Base-by-base conservation (phyloP, 495 filamentous ascomycete genomes). In the Astrocystis sublimbata region DNA sequence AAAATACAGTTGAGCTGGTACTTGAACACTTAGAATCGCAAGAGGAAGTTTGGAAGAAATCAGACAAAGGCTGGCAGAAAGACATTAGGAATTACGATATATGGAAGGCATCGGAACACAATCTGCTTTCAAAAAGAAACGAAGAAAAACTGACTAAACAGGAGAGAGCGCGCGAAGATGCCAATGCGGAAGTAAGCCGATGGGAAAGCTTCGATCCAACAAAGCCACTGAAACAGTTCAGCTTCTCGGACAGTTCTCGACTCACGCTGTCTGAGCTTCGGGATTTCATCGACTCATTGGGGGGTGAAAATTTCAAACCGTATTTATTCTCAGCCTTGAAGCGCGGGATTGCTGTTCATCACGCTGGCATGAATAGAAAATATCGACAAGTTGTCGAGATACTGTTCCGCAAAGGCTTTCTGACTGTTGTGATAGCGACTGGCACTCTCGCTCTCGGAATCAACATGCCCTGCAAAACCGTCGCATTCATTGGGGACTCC, bases 391-490 rank as follows among this genome's bases (percentile, higher is more conserved):
- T 82, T 59, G 86, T 88, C 13, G 88, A 90, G 67, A 86, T 89
- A 66, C 75, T 92, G 0, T 93, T 92, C 72, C 82, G 90, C 12
- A 89, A 85, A 67, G 88, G 90, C 0, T 92, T 78, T 62, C 75
- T 92, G 9, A 78, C 85, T 4, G 86, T 90, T n/a, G 84, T 92
- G 9, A 82, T 92, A 45, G 89, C 90, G 0, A 93, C 89, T 10
- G 90, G 90, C 0, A 92, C 89, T 0, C 78, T 92, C 12, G 85
- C 85, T 35, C 75, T 93, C 23, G 90, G 90, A 71, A 90, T 93
- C 74, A 93, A 92, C 61, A 92, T 92, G 90, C 90, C 90, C 21
- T 92, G 89, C 67, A 89, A 89, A 65, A 93, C 90, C 1, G 88
- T 92, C 8, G 83, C 92, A 5, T 93, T 93, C 69, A 82, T 78